Base-by-base conservation (phyloP, 495 filamentous ascomycete genomes). In the Apodospora peruviana region DNA sequence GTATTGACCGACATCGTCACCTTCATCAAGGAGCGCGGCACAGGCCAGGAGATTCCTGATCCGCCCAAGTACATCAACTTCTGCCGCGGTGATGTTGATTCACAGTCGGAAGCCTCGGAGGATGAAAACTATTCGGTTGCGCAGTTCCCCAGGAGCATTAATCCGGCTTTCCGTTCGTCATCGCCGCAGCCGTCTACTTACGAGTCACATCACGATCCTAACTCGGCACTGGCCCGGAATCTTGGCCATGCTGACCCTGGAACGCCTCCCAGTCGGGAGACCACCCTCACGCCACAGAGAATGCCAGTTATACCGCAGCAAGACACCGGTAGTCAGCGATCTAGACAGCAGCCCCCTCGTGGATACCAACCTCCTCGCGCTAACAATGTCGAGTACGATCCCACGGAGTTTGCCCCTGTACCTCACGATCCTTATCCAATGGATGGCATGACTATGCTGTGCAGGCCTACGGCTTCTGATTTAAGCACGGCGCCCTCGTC, bases 381-480 rank as follows among this genome's bases (percentile, higher is more conserved):
- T 11, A 55, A 35, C 52, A 61, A 62, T 45, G 20, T 66, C 16
- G 62, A 66, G n/a, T 66, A 85, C 53, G 79, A 85, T 46, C 50
- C 67, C 50, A 77, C 78, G 21, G 80, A 87, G 49, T 80, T 88
- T 47, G 70, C 81, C 2, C 67, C 78, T 20, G 78, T 95, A 14
- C 91, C 91, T 27, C 90, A 96, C 61, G 95, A 97, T 55, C 87
- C 90, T 17, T 96, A 95, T 60, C 93, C 91, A 4, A 82, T 87
- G 57, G 93, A 99, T 64, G 94, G 93, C 25, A 97, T 97, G 94
- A 97, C 93, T 2, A 95, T 97, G 87, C 87, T 96, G 54, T 97
- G 94, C 67, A 82, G 93, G 20, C 89, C 84, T 0, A 84, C 88
- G 39, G 85, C 86, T 37, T 95, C 90, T 18, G 91, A 94, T 37